Evolutionary conservation across 192 early-diverging fungal genomes (phyloP).

Genomic region (Rhizophagus sp.): DNA sequence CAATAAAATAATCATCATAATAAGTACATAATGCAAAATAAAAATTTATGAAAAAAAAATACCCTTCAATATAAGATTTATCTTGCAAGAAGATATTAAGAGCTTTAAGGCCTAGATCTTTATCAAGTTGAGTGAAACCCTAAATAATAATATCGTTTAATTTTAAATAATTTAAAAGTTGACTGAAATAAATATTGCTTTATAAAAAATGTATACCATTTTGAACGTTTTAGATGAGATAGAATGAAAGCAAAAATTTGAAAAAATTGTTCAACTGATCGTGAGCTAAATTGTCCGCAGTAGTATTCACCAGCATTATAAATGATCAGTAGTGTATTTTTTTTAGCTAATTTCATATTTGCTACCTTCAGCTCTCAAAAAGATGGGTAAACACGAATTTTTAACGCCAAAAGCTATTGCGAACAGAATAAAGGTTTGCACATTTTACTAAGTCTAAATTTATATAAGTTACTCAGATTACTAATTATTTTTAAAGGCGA

Average conservation of each 20-base stretch:
- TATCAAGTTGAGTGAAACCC: slow-evolving; percentile 30
- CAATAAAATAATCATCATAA: slow-evolving; percentile 29
- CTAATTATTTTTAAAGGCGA: slow-evolving; percentile 44
- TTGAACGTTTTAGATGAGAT: no score
- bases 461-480: background rate
- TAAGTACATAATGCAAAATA: background rate
- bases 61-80: slow-evolving; percentile 31
- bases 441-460: background rate
- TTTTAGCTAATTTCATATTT: no score
- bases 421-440: slow-evolving; percentile 63
- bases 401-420: slow-evolving; percentile 77
- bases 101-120: slow-evolving; percentile 9
- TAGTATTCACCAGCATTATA: no score
- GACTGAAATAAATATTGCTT: no score
- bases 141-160: background rate
- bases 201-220: no score
- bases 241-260: no score
- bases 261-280: no score
- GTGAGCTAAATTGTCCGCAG: no score
- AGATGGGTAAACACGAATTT: slow-evolving; percentile 61
- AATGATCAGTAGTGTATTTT: no score
- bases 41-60: background rate
- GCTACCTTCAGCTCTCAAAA: background rate
- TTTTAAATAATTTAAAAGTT: no score
- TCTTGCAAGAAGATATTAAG: slow-evolving; percentile 26